Conservation (phyloP, 805 yeast genomes). For the Zygotorulaspora florentina region DNA sequence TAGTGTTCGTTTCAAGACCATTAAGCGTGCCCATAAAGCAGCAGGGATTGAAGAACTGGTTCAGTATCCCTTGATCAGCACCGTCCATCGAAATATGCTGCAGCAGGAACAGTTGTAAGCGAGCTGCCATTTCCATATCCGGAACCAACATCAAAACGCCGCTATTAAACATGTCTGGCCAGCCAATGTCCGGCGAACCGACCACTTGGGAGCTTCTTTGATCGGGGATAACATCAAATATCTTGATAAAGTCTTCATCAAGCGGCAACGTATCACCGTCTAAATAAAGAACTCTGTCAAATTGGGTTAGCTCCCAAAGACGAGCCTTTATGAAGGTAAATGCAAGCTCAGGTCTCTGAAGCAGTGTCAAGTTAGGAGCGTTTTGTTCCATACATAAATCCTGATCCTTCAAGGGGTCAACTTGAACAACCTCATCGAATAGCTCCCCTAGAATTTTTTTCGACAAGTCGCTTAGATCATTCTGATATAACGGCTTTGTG, state of each 20-base stretch:
- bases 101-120: conserved; percentile 36
- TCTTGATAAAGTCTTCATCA: conserved; percentile 23
- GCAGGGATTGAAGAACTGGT: conserved; percentile 56
- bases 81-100: conserved; percentile 61
- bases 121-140: conserved; percentile 37
- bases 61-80: conserved; percentile 87
- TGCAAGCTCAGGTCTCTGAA: conserved; percentile 50
- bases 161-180: conserved; percentile 87
- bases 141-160: conserved; percentile 69
- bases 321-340: conserved; percentile 49
- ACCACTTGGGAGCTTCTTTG: conserved; percentile 30
- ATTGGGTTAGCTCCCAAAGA: conserved; percentile 44
- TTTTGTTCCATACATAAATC: conserved; percentile 16
- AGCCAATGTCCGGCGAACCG: conserved; percentile 81
- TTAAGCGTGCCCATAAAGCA: conserved; percentile 13
- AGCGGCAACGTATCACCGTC: conserved; percentile 62
- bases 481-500: conserved; percentile 18
- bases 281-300: conserved; percentile 50
- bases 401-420: conserved; percentile 23
- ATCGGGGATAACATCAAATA: conserved; percentile 18
- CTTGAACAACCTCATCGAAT: conserved; percentile 29
- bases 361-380: conserved; percentile 28
- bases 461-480: conserved; percentile 15
- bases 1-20: conserved; percentile 3
- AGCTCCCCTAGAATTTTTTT: conserved; percentile 18